phyloP scores from a whole-genome alignment of 2,329 filamentous ascomycete genomes.

The Aspergillus pseudonomiae region DNA sequence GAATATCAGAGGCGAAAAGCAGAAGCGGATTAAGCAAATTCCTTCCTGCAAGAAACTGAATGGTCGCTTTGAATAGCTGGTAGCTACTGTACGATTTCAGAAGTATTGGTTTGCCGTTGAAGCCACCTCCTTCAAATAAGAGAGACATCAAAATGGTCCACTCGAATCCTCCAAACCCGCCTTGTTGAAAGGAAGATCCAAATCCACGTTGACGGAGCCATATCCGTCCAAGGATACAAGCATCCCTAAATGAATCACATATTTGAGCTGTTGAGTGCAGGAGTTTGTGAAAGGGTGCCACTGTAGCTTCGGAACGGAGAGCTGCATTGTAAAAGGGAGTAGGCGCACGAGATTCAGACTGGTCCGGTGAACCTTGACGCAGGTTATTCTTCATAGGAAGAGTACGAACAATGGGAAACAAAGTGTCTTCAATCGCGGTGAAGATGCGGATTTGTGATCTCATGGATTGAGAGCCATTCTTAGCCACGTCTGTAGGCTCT shows the following conservation, averaged over 20 bases:
- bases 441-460: constrained; percentile 73
- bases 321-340: constrained; percentile 91
- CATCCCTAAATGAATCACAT: constrained; percentile 75
- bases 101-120: constrained; percentile 70
- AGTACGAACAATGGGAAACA: constrained; percentile 74
- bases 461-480: constrained; percentile 42
- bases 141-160: constrained; percentile 82
- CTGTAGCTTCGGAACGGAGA: constrained; percentile 74
- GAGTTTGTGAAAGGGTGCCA: constrained; percentile 73
- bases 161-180: constrained; percentile 92
- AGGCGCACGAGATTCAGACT: constrained; percentile 48
- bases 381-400: constrained; percentile 71
- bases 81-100: constrained; percentile 84
- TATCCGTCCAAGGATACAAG: constrained; percentile 80
- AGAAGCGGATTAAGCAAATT: constrained; percentile 72
- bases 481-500: constrained; percentile 33
- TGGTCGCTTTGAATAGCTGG: constrained; percentile 88
- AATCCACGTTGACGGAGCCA: constrained; percentile 92
- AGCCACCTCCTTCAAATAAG: constrained; percentile 75
- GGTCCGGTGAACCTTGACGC: constrained; percentile 55
- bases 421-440: constrained; percentile 67
- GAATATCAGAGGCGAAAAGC: constrained; percentile 31
- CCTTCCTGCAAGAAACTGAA: constrained; percentile 81
- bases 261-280: constrained; percentile 70
- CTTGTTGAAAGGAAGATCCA: constrained; percentile 66